Conservation (phyloP, 1,284 basidiomycete genomes). For the Porogramme epimiltina region DNA sequence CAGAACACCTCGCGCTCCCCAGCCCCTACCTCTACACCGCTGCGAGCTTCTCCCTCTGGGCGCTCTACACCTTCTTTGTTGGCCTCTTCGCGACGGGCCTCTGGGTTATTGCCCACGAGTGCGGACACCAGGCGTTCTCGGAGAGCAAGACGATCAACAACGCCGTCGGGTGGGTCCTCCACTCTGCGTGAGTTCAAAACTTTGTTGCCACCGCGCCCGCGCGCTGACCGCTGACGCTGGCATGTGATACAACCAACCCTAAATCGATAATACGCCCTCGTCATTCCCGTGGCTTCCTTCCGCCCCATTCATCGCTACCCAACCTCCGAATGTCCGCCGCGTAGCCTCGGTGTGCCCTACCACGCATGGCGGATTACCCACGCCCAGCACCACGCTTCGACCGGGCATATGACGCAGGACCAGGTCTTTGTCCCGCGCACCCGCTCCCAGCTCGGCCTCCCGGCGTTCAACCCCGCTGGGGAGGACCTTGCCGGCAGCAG, state of each 20-base stretch:
- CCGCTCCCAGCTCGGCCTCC: conserved; percentile 71
- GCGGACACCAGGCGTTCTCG: conserved; percentile 98
- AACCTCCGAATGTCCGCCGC: conserved; percentile 1
- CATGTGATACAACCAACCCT: conserved; percentile 37
- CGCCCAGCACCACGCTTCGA: conserved; percentile 95
- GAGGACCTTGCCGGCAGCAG: conserved; percentile 73
- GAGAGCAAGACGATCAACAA: conserved; percentile 95
- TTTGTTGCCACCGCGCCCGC: conserved; percentile 3
- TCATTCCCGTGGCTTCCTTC: not conserved
- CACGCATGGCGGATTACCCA: conserved; percentile 98
- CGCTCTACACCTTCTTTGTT: conserved; percentile 79
- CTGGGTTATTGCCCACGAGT: conserved; percentile 93
- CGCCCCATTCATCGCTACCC: not conserved
- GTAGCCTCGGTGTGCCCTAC: conserved; percentile 91
- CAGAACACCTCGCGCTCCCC: conserved; percentile 59
- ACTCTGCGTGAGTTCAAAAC: conserved; percentile 68
- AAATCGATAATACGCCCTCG: no score
- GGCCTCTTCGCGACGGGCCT: conserved; percentile 92
- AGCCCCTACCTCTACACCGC: conserved; percentile 65
- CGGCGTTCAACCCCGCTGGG: conserved; percentile 62
- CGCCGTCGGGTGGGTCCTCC: conserved; percentile 91
- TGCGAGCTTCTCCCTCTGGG: conserved; percentile 76
- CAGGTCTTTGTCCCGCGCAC: conserved; percentile 97
- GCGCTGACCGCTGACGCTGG: conserved; percentile 18
- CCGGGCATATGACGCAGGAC: conserved; percentile 93